phyloP scores from a whole-genome alignment of 352 stramenopile species.

The Pythium guiyangense region DNA sequence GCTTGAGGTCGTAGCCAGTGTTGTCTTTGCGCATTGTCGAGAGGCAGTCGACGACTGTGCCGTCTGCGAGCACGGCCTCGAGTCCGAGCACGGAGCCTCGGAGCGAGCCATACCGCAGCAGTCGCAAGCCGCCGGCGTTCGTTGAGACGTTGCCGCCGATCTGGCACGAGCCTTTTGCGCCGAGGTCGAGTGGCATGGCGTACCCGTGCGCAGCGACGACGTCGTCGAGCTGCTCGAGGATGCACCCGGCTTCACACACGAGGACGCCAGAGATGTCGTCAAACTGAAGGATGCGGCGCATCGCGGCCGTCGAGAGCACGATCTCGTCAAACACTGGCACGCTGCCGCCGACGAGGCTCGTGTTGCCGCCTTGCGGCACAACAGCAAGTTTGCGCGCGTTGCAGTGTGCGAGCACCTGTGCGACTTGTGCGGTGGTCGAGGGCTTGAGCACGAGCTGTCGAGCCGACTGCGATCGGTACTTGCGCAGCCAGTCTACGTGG shows the following conservation, averaged over 20 bases:
- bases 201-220: slow-evolving; percentile 78
- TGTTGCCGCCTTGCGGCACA: slow-evolving; percentile 96
- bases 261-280: slow-evolving; percentile 84
- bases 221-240: slow-evolving; percentile 92
- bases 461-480: slow-evolving; percentile 76
- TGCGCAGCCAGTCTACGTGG: too few relatives aligned
- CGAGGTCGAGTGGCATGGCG: slow-evolving; percentile 95
- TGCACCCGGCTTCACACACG: slow-evolving; percentile 88
- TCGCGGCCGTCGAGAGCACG: slow-evolving; percentile 87
- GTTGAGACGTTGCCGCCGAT: slow-evolving; percentile 97
- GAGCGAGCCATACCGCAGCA: slow-evolving; percentile 93
- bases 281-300: slow-evolving; percentile 91
- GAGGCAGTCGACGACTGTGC: slow-evolving; percentile 88
- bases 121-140: slow-evolving; percentile 93
- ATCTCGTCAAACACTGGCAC: slow-evolving; percentile 92
- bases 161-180: slow-evolving; percentile 96
- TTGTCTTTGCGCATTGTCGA: slow-evolving; percentile 96
- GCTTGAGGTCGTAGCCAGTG: slow-evolving; percentile 96
- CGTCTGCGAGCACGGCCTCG: slow-evolving; percentile 92
- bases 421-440: slow-evolving; percentile 84
- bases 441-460: slow-evolving; percentile 84
- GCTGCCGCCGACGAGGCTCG: slow-evolving; percentile 92
- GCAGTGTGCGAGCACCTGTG: slow-evolving; percentile 91
- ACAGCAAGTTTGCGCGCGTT: slow-evolving; percentile 85
- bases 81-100: slow-evolving; percentile 94